A percentile compares a stretch with the other conserved stretches of the same genome.
Evolutionary conservation across 805 yeast species (phyloP).

Genomic region (Nakazawaea sp.): DNA sequence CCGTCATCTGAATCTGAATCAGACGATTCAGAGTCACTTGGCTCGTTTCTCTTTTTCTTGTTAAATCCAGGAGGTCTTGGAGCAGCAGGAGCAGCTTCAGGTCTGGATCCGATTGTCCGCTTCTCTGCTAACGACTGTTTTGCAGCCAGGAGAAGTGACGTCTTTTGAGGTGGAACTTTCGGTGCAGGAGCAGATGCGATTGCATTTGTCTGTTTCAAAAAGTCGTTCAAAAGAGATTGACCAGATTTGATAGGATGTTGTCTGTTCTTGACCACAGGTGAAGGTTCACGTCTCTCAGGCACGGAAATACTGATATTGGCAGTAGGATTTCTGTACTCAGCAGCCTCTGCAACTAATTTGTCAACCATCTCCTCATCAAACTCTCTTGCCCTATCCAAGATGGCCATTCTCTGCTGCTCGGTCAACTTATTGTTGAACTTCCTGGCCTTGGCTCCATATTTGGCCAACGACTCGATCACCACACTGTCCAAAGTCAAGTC

Average conservation of each 20-base stretch:
- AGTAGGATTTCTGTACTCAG: background rate
- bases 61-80: constrained; percentile 14
- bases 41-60: constrained; percentile 13
- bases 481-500: constrained; percentile 37
- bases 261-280: constrained; percentile 8
- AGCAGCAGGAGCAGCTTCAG: constrained; percentile 11
- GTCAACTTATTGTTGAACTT: constrained; percentile 65
- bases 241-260: constrained; percentile 15
- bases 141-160: constrained; percentile 8
- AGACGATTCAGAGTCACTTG: constrained; percentile 21
- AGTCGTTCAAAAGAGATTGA: background rate
- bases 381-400: constrained; percentile 52
- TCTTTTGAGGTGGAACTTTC: constrained; percentile 10
- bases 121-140: constrained; percentile 7
- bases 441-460: constrained; percentile 59
- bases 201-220: background rate
- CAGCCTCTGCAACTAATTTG: constrained; percentile 22
- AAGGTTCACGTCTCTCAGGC: background rate
- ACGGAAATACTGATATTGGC: background rate
- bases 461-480: constrained; percentile 50
- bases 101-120: background rate
- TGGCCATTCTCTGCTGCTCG: constrained; percentile 56
- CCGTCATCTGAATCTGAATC: constrained; percentile 15
- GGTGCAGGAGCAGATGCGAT: constrained; percentile 8
- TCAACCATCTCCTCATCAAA: constrained; percentile 52